phyloP scores from a whole-genome alignment of 1,284 basidiomycete species.

The Peniophora sp. region DNA sequence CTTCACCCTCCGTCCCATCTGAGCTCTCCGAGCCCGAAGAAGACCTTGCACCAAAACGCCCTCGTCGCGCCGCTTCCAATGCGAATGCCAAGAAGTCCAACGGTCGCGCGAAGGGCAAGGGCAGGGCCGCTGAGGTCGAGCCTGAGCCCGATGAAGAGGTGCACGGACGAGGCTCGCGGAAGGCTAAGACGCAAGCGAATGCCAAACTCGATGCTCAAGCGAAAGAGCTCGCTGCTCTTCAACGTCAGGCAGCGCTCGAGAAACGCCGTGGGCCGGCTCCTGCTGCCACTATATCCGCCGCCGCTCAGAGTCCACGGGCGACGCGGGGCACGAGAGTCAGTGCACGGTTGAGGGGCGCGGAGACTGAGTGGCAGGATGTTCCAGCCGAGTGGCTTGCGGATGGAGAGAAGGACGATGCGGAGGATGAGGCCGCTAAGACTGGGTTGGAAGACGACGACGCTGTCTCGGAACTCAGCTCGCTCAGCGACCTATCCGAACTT shows the following conservation, averaged over 20 bases:
- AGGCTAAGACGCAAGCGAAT: slow-evolving; percentile 65
- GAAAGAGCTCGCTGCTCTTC: slow-evolving; percentile 55
- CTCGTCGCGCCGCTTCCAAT: slow-evolving; percentile 4
- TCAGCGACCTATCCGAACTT: neutral
- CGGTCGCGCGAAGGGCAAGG: neutral
- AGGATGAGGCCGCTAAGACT: neutral
- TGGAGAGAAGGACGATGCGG: neutral
- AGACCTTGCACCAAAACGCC: too few species aligned
- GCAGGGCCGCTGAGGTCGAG: slow-evolving; percentile 14
- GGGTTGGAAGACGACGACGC: neutral
- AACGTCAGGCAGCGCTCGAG: slow-evolving; percentile 34
- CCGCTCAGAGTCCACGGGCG: slow-evolving; percentile 9
- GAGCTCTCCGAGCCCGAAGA: too few species aligned
- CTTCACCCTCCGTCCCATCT: too few species aligned
- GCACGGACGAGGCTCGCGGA: slow-evolving; percentile 37
- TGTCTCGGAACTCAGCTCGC: neutral
- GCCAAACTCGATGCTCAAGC: slow-evolving; percentile 60
- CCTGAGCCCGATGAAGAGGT: slow-evolving; percentile 16
- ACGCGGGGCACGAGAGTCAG: slow-evolving; percentile 56
- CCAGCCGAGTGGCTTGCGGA: slow-evolving; percentile 66
- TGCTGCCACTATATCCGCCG: slow-evolving; percentile 1
- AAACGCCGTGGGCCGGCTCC: slow-evolving; percentile 4
- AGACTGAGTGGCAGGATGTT: slow-evolving; percentile 63
- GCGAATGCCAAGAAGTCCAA: slow-evolving; percentile 3
- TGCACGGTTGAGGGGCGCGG: slow-evolving; percentile 49